These are phyloP conservation scores for Agaricus subrufescens DNA, from an alignment of 768 basidiomycete species.

Conservation along the genomic window DNA sequence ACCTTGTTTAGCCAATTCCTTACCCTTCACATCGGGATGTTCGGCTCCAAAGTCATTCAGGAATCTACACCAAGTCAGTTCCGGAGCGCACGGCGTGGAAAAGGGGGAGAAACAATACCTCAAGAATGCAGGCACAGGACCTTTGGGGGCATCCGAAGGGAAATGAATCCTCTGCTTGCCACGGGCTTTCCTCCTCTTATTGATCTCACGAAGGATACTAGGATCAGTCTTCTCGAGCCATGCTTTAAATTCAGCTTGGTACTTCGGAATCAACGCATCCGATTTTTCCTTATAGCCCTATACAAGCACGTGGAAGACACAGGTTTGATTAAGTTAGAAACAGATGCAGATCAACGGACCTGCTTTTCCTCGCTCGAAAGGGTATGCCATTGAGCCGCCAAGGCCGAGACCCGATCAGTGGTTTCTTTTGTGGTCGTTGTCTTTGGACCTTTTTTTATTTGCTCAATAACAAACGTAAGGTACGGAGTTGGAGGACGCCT, in stretches of 20 bases:
- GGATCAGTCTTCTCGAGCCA: constrained; percentile 16
- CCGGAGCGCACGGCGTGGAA: background rate
- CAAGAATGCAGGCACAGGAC: constrained; percentile 6
- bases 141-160: background rate
- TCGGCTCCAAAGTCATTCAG: background rate
- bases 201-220: constrained; percentile 12
- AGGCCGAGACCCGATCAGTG: background rate
- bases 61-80: background rate
- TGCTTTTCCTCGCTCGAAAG: constrained; percentile 3
- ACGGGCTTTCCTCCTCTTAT: constrained; percentile 7
- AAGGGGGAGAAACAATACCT: constrained; percentile 3
- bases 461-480: background rate
- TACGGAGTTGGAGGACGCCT: background rate
- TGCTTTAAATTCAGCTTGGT: constrained; percentile 1
- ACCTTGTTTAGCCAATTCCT: background rate
- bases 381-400: background rate
- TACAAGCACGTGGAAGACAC: background rate
- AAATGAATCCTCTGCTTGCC: constrained; percentile 1
- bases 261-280: background rate
- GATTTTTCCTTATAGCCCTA: constrained; percentile 3
- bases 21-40: background rate
- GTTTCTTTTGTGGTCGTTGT: background rate
- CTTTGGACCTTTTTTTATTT: background rate
- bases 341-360: background rate
- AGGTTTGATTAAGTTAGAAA: background rate